Conservation (phyloP, 768 basidiomycete genomes). For the Pisolithus marmoratus region DNA sequence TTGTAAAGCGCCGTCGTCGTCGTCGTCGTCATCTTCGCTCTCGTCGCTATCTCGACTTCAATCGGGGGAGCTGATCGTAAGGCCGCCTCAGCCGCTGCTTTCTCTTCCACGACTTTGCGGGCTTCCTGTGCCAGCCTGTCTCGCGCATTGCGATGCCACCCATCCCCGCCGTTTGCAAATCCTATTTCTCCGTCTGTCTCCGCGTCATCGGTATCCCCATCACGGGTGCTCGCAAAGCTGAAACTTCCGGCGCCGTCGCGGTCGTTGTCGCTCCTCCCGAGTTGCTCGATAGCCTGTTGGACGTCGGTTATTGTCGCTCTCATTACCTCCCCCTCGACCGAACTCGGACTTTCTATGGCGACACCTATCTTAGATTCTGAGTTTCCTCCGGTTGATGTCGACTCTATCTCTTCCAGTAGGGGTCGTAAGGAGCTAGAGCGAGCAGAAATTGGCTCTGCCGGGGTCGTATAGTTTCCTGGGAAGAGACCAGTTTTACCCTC, state of each 20-base stretch:
- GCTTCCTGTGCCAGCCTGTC: conserved; percentile 68
- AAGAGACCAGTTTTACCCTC: conserved; percentile 86
- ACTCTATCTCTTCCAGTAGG: conserved; percentile 43
- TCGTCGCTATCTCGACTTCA: conserved; percentile 75
- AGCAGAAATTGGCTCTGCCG: conserved; percentile 38
- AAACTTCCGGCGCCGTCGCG: conserved; percentile 62
- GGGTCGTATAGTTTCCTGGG: conserved; percentile 81
- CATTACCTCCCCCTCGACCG: conserved; percentile 56
- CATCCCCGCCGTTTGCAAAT: conserved; percentile 43
- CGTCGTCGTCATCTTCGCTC: conserved; percentile 66
- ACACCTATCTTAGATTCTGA: conserved; percentile 23
- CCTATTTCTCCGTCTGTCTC: conserved; percentile 48
- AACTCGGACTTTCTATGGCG: conserved; percentile 17
- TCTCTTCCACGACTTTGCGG: conserved; percentile 48
- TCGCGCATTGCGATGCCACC: conserved; percentile 62
- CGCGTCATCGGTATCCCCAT: conserved; percentile 49
- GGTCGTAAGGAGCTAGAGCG: conserved; percentile 34
- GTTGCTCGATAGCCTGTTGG: conserved; percentile 85
- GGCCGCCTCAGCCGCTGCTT: conserved; percentile 34
- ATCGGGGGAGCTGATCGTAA: conserved; percentile 55
- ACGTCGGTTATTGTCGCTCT: conserved; percentile 86
- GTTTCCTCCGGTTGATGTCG: conserved; percentile 24
- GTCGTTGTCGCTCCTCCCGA: conserved; percentile 52
- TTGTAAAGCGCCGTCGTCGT: conserved; percentile 39
- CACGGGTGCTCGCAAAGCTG: conserved; percentile 68